Percentiles rank a stretch among this genome's conserved stretches.
phyloP scores from a whole-genome alignment of 164 flowering plant genomes.

The Piper betle region DNA sequence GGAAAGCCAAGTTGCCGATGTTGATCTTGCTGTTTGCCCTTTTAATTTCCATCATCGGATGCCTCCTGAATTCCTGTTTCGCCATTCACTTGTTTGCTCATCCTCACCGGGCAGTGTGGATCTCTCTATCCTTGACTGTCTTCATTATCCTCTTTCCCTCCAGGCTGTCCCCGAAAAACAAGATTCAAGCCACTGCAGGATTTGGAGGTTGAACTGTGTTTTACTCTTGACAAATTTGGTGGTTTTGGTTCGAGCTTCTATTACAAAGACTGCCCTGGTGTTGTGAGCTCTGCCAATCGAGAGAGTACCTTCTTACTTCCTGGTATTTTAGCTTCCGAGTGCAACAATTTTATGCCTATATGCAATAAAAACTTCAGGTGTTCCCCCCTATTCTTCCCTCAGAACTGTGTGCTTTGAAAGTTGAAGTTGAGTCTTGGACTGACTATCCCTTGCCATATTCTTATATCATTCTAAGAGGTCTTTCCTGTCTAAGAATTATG shows the following conservation, averaged over 20 bases:
- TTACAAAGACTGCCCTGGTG: constrained; percentile 66
- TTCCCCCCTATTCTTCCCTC: constrained; percentile 38
- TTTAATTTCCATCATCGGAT: constrained; percentile 50
- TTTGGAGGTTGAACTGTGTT: constrained; percentile 26
- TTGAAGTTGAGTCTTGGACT: constrained; percentile 54
- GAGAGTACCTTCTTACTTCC: constrained; percentile 49
- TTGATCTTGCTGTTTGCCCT: constrained; percentile 38
- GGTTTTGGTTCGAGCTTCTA: constrained; percentile 38
- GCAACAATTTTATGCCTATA: constrained; percentile 25
- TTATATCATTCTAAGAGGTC: constrained; percentile 20
- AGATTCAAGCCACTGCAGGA: constrained; percentile 9
- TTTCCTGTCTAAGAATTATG: constrained; percentile 15
- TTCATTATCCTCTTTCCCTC: constrained; percentile 38
- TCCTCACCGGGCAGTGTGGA: constrained; percentile 16
- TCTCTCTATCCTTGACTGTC: constrained; percentile 13
- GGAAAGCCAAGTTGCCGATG: constrained; percentile 4
- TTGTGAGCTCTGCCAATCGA: constrained; percentile 26
- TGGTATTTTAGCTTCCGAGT: constrained; percentile 34
- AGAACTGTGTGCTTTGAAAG: constrained; percentile 37
- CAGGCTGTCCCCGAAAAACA: constrained; percentile 12
- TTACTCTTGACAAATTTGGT: constrained; percentile 38
- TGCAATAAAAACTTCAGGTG: constrained; percentile 5
- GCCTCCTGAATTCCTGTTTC: constrained; percentile 54
- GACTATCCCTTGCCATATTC: constrained; percentile 50
- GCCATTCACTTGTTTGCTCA: constrained; percentile 60